Evolutionary conservation across 2,329 filamentous ascomycete species (phyloP), one percentile per base, ranked within the genome.

Genomic region (Alternaria panax): DNA sequence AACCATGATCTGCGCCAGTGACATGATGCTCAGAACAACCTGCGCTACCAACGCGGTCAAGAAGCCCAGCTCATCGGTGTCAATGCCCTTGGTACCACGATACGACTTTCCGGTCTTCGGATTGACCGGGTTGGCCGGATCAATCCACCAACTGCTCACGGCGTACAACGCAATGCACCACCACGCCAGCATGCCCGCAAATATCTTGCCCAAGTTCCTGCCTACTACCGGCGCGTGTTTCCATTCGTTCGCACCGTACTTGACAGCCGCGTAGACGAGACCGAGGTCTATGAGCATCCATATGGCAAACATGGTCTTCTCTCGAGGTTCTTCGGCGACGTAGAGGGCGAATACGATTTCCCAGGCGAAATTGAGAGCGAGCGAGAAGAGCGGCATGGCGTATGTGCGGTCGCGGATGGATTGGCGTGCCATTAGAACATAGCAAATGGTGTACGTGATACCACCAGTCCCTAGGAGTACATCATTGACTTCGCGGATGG

Each of bases 331-430:
- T 59, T 84, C 82, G 57, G 79, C 76, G 16, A 85, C 81, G 62
- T 77, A 82, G 24, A 84, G 71, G 2, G 78, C 78, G 71, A 83
- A 84, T 54, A 86, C 75, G 3, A 83, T 69, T 66, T 86, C 84
- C 83, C 84, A 86, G 1, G 80, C 80, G 32, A 85, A 78, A 59
- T 86, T 86, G 67, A 82, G 66, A 14, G 80, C 79, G 9, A 86
- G 80, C 0, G 81, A 78, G 48, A 84, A 68, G 11, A 85, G 67
- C 0, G 84, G 83, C 72, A 85, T 83, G 34, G 83, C 79, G 63
- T 84, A 85, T 5, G 81, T 81, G 36, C 78, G 76, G 18, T 82
- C 83, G 51, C 70, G 71, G n/a, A 83, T 68, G 1, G 81, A 81
- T 54, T 82, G 80, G 2, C 74, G 78, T 12, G 78, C 75, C 75